These are phyloP conservation scores for Huntiella omanensis DNA, from an alignment of 2,329 filamentous ascomycete species.

Conservation along the genomic window DNA sequence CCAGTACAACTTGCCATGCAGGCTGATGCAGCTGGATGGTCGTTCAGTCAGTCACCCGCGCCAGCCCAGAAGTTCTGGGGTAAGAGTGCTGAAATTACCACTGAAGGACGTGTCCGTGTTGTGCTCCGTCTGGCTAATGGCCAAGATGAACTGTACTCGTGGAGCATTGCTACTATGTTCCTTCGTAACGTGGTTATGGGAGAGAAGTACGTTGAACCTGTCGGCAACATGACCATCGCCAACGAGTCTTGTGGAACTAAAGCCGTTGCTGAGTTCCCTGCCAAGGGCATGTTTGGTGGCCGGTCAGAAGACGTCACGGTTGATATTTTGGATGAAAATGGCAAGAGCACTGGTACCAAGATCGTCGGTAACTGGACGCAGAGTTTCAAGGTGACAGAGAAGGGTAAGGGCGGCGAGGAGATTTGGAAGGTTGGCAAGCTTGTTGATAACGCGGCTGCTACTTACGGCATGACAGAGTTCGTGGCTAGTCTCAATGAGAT, in stretches of 20 bases:
- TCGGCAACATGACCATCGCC: slow-evolving; percentile 68
- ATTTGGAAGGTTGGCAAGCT: slow-evolving; percentile 66
- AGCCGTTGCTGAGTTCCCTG: slow-evolving; percentile 76
- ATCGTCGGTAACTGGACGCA: slow-evolving; percentile 73
- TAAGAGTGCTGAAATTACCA: slow-evolving; percentile 85
- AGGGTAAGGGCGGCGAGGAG: slow-evolving; percentile 35
- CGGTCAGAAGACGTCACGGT: slow-evolving; percentile 77
- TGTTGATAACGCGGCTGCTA: slow-evolving; percentile 58
- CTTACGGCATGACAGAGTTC: slow-evolving; percentile 78
- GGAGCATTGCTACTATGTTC: slow-evolving; percentile 76
- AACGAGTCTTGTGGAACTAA: slow-evolving; percentile 74
- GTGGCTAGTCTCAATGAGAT: slow-evolving; percentile 76
- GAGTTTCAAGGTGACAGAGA: slow-evolving; percentile 45
- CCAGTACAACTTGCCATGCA: slow-evolving; percentile 87
- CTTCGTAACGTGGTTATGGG: slow-evolving; percentile 91
- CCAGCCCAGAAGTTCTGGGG: slow-evolving; percentile 98
- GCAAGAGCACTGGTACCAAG: slow-evolving; percentile 44
- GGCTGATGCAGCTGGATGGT: slow-evolving; percentile 73
- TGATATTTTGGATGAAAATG: slow-evolving; percentile 49
- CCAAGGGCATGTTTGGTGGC: slow-evolving; percentile 93
- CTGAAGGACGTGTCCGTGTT: slow-evolving; percentile 69
- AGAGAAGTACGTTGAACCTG: slow-evolving; percentile 94
- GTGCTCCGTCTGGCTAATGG: slow-evolving; percentile 47
- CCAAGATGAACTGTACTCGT: slow-evolving; percentile 68
- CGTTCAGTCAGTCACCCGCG: slow-evolving; percentile 67